These are phyloP conservation scores for Tillandsia leiboldiana DNA, from an alignment of 176 grass and related monocot species.

Conservation along the genomic window DNA sequence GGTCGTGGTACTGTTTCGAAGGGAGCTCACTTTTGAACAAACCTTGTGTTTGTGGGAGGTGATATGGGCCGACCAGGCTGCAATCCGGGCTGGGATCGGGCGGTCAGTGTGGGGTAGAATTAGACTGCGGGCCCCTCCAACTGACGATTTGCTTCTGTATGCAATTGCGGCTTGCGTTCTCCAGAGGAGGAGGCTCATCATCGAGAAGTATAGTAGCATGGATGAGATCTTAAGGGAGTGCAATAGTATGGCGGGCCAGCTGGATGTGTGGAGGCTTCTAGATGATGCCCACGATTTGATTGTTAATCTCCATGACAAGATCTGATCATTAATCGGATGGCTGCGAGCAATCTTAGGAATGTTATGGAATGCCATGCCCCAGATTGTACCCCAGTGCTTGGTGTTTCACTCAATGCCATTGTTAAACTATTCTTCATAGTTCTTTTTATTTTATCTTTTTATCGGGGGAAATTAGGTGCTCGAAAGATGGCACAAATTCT, in stretches of 20 bases:
- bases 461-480: slow-evolving; percentile 24
- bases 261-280: slow-evolving; percentile 90
- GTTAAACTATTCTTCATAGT: slow-evolving; percentile 28
- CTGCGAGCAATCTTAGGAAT: slow-evolving; percentile 19
- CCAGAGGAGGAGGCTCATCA: slow-evolving; percentile 85
- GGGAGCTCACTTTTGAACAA: slow-evolving; percentile 90
- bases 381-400: neutral
- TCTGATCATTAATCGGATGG: slow-evolving; percentile 30
- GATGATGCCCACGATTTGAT: slow-evolving; percentile 88
- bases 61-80: slow-evolving; percentile 94
- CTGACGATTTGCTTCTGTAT: slow-evolving; percentile 76
- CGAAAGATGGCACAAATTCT: slow-evolving; percentile 11
- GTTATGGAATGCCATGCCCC: slow-evolving; percentile 9
- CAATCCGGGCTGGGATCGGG: slow-evolving; percentile 65
- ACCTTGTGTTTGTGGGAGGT: slow-evolving; percentile 89
- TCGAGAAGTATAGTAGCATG: slow-evolving; percentile 93
- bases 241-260: slow-evolving; percentile 80
- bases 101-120: slow-evolving; percentile 72
- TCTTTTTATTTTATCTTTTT: slow-evolving; percentile 24
- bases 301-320: slow-evolving; percentile 87
- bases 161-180: slow-evolving; percentile 88
- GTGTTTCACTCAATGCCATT: slow-evolving; percentile 15
- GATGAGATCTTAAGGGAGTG: slow-evolving; percentile 89
- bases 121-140: slow-evolving; percentile 67
- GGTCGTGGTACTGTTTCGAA: slow-evolving; percentile 90